Evolutionary conservation across 1,284 basidiomycete genomes (phyloP).

Genomic region (Paramarasmius palmivorus): DNA sequence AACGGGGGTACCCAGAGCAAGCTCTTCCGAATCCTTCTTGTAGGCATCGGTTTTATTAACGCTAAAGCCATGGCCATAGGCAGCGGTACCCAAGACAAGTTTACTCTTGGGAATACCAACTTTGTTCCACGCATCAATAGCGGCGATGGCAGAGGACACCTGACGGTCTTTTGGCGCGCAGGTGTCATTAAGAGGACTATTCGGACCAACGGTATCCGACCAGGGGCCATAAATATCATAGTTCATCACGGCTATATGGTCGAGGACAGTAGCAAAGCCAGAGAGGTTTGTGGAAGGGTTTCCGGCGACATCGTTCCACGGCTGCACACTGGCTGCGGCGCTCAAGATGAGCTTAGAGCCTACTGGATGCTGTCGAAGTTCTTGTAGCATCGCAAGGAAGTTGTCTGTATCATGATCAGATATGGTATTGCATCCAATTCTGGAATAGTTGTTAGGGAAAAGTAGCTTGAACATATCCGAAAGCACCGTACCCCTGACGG

Average conservation of each 20-base stretch:
- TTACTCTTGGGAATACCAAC: slow-evolving; percentile 70
- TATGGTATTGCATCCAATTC: slow-evolving; percentile 51
- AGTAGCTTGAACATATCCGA: no score
- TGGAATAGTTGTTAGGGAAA: no score
- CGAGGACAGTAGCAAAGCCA: slow-evolving; percentile 58
- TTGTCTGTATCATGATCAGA: slow-evolving; percentile 51
- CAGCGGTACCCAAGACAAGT: slow-evolving; percentile 71
- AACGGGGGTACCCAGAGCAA: slow-evolving; percentile 56
- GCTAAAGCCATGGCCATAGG: slow-evolving; percentile 69
- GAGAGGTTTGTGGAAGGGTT: slow-evolving; percentile 56
- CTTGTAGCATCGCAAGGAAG: slow-evolving; percentile 62
- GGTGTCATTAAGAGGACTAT: slow-evolving; percentile 79
- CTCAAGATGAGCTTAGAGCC: slow-evolving; percentile 59
- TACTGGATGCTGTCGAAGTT: slow-evolving; percentile 53
- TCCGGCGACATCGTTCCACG: slow-evolving; percentile 52
- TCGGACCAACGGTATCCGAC: slow-evolving; percentile 54
- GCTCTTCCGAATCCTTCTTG: slow-evolving; percentile 21
- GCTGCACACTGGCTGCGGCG: slow-evolving; percentile 65
- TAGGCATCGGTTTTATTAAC: slow-evolving; percentile 44
- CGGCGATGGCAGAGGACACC: slow-evolving; percentile 72
- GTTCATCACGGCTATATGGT: slow-evolving; percentile 74
- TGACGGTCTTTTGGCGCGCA: slow-evolving; percentile 64
- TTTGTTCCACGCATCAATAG: slow-evolving; percentile 69
- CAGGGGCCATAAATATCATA: slow-evolving; percentile 52
- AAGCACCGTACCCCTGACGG: no score